Percentiles rank a stretch among this genome's conserved stretches.
Evolutionary conservation across 2,329 filamentous ascomycete species (phyloP).

Genomic region (Monosporascus sp.): DNA sequence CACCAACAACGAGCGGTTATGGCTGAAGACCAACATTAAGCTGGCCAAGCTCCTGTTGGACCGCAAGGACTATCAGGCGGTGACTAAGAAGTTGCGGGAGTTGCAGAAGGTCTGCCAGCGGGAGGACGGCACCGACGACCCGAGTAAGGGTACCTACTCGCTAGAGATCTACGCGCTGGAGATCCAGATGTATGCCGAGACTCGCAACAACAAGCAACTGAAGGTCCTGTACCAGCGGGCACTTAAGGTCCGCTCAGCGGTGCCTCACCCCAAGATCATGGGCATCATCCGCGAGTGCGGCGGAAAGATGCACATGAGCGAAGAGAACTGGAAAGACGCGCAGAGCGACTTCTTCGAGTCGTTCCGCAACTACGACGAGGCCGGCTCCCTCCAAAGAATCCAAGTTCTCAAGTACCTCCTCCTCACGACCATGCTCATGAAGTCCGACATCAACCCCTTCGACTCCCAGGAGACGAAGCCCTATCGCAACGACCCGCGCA

Average conservation of each 20-base stretch:
- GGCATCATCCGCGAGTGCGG: constrained; percentile 97
- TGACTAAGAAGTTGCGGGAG: constrained; percentile 80
- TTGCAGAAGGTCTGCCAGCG: constrained; percentile 85
- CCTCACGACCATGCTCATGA: constrained; percentile 96
- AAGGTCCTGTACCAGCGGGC: constrained; percentile 91
- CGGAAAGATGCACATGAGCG: constrained; percentile 99
- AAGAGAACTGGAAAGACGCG: constrained; percentile 98
- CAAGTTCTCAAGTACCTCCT: constrained; percentile 97
- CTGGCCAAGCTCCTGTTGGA: constrained; percentile 87
- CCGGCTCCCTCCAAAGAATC: constrained; percentile 90
- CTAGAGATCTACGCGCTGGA: constrained; percentile 95
- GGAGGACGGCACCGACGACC: constrained; percentile 82
- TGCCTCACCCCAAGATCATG: constrained; percentile 98
- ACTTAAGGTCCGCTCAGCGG: constrained; percentile 88
- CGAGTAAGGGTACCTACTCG: constrained; percentile 93
- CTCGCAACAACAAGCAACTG: constrained; percentile 93
- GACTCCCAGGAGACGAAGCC: constrained; percentile 98
- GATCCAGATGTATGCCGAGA: constrained; percentile 98
- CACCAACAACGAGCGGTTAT: constrained; percentile 94
- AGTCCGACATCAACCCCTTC: constrained; percentile 97
- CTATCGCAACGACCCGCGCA: constrained; percentile 91
- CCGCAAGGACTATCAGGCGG: constrained; percentile 76
- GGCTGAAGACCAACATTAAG: constrained; percentile 98
- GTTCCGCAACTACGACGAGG: constrained; percentile 98
- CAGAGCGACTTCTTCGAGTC: constrained; percentile 98